phyloP scores from a whole-genome alignment of 1,139 yeast genomes.

The Taphrina wiesneri region DNA sequence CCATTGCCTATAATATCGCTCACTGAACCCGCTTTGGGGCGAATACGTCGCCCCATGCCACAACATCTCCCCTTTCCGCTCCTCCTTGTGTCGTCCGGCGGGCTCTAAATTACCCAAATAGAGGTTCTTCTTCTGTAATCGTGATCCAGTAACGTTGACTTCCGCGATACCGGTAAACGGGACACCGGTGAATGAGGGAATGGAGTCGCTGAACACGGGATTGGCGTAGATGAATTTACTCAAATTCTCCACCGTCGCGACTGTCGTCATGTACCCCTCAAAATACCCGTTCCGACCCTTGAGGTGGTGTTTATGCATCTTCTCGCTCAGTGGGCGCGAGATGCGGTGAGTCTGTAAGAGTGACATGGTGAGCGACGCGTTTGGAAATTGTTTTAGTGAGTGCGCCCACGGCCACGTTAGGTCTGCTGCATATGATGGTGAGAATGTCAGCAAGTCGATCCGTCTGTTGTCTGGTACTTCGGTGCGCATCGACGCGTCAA shows the following conservation, averaged over 20 bases:
- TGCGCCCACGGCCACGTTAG: conserved; percentile 4
- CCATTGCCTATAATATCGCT: conserved; percentile 2
- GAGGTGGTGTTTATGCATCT: conserved; percentile 6
- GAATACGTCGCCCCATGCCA: conserved; percentile 17
- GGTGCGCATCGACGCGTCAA: background rate
- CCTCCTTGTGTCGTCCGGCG: background rate
- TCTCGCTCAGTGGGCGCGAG: background rate
- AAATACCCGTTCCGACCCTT: conserved; percentile 1
- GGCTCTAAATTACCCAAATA: conserved; percentile 2
- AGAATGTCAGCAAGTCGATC: conserved; percentile 1
- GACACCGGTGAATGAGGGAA: background rate
- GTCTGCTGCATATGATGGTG: conserved; percentile 5
- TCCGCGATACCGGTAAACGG: conserved; percentile 14
- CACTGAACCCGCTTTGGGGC: background rate
- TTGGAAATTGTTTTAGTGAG: background rate
- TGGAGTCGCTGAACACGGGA: background rate
- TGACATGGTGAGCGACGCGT: background rate
- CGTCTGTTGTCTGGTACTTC: background rate
- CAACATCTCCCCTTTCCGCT: background rate
- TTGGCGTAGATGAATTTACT: conserved; percentile 12
- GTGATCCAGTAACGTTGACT: background rate
- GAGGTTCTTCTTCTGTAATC: background rate
- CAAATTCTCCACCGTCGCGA: background rate
- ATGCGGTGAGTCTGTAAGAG: conserved; percentile 8
- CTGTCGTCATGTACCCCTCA: conserved; percentile 8